phyloP scores from a whole-genome alignment of 768 basidiomycete species.

The Filobasidium floriforme region DNA sequence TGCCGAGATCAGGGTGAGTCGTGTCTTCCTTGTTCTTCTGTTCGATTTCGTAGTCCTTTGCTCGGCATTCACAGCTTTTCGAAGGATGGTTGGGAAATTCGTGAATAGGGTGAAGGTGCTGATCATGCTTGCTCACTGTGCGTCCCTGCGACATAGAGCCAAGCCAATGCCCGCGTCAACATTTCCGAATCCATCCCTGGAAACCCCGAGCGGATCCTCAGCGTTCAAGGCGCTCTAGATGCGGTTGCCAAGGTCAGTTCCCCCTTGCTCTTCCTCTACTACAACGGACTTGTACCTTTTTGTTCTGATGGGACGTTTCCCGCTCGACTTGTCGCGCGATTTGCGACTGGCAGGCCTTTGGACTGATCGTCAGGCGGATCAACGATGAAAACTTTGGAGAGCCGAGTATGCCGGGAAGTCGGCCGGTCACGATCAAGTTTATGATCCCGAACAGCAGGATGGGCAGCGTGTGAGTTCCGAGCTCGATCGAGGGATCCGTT shows the following conservation, averaged over 20 bases:
- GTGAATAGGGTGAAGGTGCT: background rate
- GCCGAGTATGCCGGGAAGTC: constrained; percentile 92
- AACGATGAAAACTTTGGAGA: constrained; percentile 99
- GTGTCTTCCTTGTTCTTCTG: background rate
- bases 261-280: too few relatives aligned
- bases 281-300: too few relatives aligned
- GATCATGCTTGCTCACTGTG: background rate
- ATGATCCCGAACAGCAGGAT: constrained; percentile 99
- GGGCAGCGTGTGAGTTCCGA: constrained; percentile 65
- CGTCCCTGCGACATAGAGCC: constrained; percentile 45
- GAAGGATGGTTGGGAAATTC: too few relatives aligned
- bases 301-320: too few relatives aligned
- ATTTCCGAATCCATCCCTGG: constrained; percentile 98
- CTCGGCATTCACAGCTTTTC: too few relatives aligned
- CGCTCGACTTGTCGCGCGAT: too few relatives aligned
- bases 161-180: constrained; percentile 90
- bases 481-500: background rate
- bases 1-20: constrained; percentile 86
- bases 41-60: too few relatives aligned
- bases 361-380: constrained; percentile 94
- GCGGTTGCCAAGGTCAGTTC: constrained; percentile 90
- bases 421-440: constrained; percentile 98
- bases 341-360: constrained; percentile 88
- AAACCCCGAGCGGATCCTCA: constrained; percentile 96
- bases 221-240: constrained; percentile 90